Base-by-base conservation (phyloP, 352 stramenopile species). In the Globisporangium mamillatum region DNA sequence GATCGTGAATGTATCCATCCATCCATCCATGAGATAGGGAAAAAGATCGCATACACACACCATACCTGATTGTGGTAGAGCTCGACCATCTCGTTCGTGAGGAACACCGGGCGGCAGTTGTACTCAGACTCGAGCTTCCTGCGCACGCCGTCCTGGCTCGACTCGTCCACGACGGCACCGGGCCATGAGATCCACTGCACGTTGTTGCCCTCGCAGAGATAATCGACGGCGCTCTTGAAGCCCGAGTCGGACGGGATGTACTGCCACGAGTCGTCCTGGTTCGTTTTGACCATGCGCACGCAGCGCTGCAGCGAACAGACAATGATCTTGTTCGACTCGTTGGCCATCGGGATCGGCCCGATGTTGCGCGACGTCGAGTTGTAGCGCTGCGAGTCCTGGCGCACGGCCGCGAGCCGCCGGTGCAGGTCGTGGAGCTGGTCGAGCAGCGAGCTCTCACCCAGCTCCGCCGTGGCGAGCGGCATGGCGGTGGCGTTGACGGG, bases 111-210 rank as follows among this genome's bases (percentile, higher is more conserved):
- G 32, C 86, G 85, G 67, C 88, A 97, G 29, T 87, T 86, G 73
- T 91, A 91, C 54, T 97, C 89, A 60, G 82, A 63, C 73, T 95
- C 82, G 20, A 97, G 80, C 32, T 84, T 87, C 54, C 82, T 76
- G 53, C 88, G 75, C 57, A 91, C 85, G 41, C 85, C 76, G 69
- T 93, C 86, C 58, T 87, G 84, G 61, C 91, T 94, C 14, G 79
- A 89, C 67, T 92, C 86, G 65, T 90, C 82, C 44, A 97, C 86
- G 14, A 86, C 80, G 9, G 81, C 88, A 22, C 88, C 90, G 0
- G 93, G 82, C 91, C 91, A 97, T 55, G 90, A 93, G 58, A 97
- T 89, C 91, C 91, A 97, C 25, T 92, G 73, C 67, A 97, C 88
- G n/a, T 92, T 79, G 72, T 97, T 94, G 58, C 90, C 84, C 27